Percentiles rank a stretch among this genome's conserved stretches.
phyloP scores from a whole-genome alignment of 2,329 filamentous ascomycete genomes.

The Neonectria neomacrospora region DNA sequence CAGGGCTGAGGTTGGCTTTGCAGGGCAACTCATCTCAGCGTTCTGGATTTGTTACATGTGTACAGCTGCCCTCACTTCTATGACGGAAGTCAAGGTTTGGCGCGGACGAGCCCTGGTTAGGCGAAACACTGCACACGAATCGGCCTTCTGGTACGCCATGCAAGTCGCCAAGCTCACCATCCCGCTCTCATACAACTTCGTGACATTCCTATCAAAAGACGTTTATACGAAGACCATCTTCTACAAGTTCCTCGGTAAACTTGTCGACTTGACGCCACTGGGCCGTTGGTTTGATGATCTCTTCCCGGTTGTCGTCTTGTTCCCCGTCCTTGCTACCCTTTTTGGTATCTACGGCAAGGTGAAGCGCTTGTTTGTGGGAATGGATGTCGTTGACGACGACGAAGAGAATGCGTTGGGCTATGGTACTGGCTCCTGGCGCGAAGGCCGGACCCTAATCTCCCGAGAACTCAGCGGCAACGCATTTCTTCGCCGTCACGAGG shows the following conservation, averaged over 20 bases:
- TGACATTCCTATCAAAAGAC: slow-evolving; percentile 82
- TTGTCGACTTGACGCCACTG: slow-evolving; percentile 85
- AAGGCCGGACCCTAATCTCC: slow-evolving; percentile 90
- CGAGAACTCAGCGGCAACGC: slow-evolving; percentile 78
- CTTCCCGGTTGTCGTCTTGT: slow-evolving; percentile 87
- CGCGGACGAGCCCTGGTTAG: slow-evolving; percentile 89
- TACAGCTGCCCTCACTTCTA: slow-evolving; percentile 83
- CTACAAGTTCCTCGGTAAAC: slow-evolving; percentile 83
- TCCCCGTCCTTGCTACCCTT: slow-evolving; percentile 85
- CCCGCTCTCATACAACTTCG: slow-evolving; percentile 94
- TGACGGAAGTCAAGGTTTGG: slow-evolving; percentile 97
- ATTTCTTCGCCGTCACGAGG: slow-evolving; percentile 61
- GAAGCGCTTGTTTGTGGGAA: slow-evolving; percentile 81
- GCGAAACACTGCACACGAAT: slow-evolving; percentile 91
- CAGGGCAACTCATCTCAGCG: slow-evolving; percentile 84
- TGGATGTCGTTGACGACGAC: slow-evolving; percentile 79
- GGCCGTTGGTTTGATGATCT: slow-evolving; percentile 87
- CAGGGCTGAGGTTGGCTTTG: slow-evolving; percentile 82
- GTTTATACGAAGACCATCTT: slow-evolving; percentile 85
- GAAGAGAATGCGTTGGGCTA: slow-evolving; percentile 72
- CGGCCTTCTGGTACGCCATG: slow-evolving; percentile 94
- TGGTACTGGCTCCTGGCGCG: slow-evolving; percentile 87
- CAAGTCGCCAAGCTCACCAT: slow-evolving; percentile 94
- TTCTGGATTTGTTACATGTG: slow-evolving; percentile 98
- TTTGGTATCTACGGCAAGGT: slow-evolving; percentile 91